phyloP scores from a whole-genome alignment of 2,329 filamentous ascomycete species.

The Orbilia oligospora region DNA sequence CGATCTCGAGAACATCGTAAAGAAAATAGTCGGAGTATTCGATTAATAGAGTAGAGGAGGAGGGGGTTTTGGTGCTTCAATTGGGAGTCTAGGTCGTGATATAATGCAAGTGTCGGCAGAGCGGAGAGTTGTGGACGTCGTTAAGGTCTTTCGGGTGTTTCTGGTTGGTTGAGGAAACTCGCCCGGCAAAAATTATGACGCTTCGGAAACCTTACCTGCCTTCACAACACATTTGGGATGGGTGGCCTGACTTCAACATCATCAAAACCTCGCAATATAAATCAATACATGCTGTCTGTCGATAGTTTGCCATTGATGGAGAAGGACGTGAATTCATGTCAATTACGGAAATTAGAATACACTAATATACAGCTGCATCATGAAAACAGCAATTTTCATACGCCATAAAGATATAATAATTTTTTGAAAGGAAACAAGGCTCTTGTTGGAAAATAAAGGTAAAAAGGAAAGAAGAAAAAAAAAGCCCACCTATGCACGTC shows the following conservation, averaged over 20 bases:
- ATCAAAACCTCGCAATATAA: background rate
- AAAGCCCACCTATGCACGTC: conserved; percentile 8
- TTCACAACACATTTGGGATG: conserved; percentile 37
- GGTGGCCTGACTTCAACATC: conserved; percentile 59
- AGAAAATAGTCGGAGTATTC: background rate
- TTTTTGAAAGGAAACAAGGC: background rate
- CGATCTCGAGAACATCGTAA: conserved; percentile 55
- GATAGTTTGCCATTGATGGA: background rate
- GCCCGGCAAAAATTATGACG: conserved; percentile 57
- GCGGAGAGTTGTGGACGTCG: conserved; percentile 42
- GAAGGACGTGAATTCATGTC: background rate
- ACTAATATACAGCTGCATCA: conserved; percentile 41
- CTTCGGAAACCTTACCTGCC: conserved; percentile 30
- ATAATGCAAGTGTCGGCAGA: conserved; percentile 25
- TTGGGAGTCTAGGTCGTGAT: background rate
- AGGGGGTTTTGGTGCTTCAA: background rate
- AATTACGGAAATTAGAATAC: conserved; percentile 9
- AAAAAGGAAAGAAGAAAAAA: conserved; percentile 10
- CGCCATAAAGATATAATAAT: conserved; percentile 44
- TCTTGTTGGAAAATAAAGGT: too few species aligned
- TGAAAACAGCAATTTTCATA: conserved; percentile 37
- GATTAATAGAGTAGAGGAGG: background rate
- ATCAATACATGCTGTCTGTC: too few species aligned
- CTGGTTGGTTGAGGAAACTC: conserved; percentile 37
- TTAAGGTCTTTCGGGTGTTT: conserved; percentile 46